Evolutionary conservation across 2,329 filamentous ascomycete genomes (phyloP).

Genomic region (Chaetomium globosum): DNA sequence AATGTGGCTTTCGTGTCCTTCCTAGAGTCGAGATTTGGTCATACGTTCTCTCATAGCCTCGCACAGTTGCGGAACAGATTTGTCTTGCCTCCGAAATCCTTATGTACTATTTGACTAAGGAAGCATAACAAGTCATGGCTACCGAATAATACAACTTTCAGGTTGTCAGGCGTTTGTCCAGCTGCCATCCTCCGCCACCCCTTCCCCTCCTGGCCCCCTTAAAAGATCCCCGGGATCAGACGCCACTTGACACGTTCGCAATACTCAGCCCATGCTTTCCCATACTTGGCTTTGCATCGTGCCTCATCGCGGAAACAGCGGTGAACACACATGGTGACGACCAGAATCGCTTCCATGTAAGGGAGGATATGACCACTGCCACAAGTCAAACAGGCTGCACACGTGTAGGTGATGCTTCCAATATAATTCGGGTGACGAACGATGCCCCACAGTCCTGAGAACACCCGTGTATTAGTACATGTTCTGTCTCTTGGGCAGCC

Average conservation of each 20-base stretch:
- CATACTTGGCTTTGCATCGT: slow-evolving; percentile 9
- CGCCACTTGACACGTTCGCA: slow-evolving; percentile 7
- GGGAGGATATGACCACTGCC: slow-evolving; percentile 3
- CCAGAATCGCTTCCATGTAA: slow-evolving; percentile 8
- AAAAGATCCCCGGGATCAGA: slow-evolving; percentile 6
- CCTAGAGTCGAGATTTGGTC: no score
- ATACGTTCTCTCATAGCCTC: no score
- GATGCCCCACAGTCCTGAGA: slow-evolving; percentile 5
- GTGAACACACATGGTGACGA: neutral
- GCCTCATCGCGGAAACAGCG: slow-evolving; percentile 16
- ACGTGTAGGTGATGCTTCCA: slow-evolving; percentile 10
- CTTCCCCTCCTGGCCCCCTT: neutral
- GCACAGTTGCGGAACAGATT: no score
- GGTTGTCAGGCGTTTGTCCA: neutral
- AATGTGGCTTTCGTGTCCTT: no score
- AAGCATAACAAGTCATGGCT: no score
- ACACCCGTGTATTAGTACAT: neutral
- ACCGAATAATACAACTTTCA: neutral
- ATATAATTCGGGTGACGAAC: slow-evolving; percentile 9
- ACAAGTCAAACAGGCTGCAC: neutral
- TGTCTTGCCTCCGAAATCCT: no score
- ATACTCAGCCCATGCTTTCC: slow-evolving; percentile 1
- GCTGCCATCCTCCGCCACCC: no score
- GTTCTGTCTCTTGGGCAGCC: neutral
- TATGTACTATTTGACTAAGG: no score